Percentiles rank a stretch among this genome's conserved stretches.
phyloP scores from a whole-genome alignment of 2,329 filamentous ascomycete species.

The Aspergillus neotritici region DNA sequence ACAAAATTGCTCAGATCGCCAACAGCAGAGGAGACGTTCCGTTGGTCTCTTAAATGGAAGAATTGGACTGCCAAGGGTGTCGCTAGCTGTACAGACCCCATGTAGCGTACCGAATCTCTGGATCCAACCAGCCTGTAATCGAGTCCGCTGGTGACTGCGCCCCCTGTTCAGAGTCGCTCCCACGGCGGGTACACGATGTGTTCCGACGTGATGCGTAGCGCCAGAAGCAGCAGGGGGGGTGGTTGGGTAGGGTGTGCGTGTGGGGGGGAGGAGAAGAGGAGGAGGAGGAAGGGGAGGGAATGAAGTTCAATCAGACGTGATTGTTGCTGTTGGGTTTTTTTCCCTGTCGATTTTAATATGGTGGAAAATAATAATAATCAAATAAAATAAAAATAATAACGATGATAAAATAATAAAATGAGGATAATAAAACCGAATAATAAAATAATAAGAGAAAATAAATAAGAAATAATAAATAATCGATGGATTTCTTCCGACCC shows the following conservation, averaged over 20 bases:
- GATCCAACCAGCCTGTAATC: constrained; percentile 15
- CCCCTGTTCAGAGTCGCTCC: constrained; percentile 14
- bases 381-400: too few relatives aligned
- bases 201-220: constrained; percentile 14
- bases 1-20: constrained; percentile 6
- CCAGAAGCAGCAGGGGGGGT: constrained; percentile 11
- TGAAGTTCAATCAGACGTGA: too few relatives aligned
- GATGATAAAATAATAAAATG: too few relatives aligned
- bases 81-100: constrained; percentile 19
- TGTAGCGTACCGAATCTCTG: constrained; percentile 22
- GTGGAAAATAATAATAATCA: too few relatives aligned
- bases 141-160: constrained; percentile 15
- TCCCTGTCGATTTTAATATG: too few relatives aligned
- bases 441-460: too few relatives aligned
- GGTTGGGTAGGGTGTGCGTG: background rate
- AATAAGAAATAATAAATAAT: too few relatives aligned
- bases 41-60: constrained; percentile 15
- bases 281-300: background rate
- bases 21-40: constrained; percentile 17
- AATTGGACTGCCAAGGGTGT: constrained; percentile 13
- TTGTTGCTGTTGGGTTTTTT: too few relatives aligned
- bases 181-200: constrained; percentile 16
- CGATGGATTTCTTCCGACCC: too few relatives aligned
- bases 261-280: background rate
- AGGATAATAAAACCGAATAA: too few relatives aligned